These are phyloP conservation scores for Plasmodium knowlesi DNA, from an alignment of 169 alveolate species.

Conservation along the genomic window DNA sequence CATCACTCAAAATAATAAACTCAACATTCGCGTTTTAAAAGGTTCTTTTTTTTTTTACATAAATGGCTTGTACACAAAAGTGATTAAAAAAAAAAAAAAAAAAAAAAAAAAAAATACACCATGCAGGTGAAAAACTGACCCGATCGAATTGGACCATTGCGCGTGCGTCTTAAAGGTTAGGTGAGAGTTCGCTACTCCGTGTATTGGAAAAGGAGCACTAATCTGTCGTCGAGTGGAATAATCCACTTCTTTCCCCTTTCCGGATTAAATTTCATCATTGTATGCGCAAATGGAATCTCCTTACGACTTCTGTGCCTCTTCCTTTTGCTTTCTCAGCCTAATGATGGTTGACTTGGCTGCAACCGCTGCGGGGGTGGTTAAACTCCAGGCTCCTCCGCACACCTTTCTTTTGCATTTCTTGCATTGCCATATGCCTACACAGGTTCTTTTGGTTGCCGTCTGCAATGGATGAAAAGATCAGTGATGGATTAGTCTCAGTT, in stretches of 20 bases:
- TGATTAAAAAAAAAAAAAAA: slow-evolving; percentile 13
- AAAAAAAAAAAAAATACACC: slow-evolving; percentile 19
- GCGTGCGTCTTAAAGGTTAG: not conserved
- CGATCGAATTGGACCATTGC: not conserved
- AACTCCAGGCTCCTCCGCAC: slow-evolving; percentile 99
- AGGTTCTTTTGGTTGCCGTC: slow-evolving; percentile 93
- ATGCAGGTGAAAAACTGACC: not conserved
- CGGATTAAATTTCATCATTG: not conserved
- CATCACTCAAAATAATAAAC: not conserved
- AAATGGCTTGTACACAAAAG: not conserved
- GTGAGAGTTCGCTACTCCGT: not conserved
- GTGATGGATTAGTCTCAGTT: not conserved
- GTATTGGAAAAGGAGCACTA: not conserved
- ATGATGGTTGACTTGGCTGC: slow-evolving; percentile 92
- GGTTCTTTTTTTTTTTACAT: slow-evolving; percentile 23
- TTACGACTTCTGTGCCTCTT: slow-evolving; percentile 78
- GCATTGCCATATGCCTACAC: slow-evolving; percentile 98
- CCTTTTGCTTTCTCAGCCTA: slow-evolving; percentile 84
- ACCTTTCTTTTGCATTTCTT: slow-evolving; percentile 93
- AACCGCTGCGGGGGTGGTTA: slow-evolving; percentile 96
- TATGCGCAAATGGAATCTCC: not conserved
- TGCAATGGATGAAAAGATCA: slow-evolving; percentile 33
- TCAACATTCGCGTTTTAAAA: slow-evolving; percentile 4
- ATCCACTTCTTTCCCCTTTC: not conserved
- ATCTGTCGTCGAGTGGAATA: not conserved